phyloP scores from a whole-genome alignment of 768 basidiomycete genomes.

The Sporobolomyces pararoseus region DNA sequence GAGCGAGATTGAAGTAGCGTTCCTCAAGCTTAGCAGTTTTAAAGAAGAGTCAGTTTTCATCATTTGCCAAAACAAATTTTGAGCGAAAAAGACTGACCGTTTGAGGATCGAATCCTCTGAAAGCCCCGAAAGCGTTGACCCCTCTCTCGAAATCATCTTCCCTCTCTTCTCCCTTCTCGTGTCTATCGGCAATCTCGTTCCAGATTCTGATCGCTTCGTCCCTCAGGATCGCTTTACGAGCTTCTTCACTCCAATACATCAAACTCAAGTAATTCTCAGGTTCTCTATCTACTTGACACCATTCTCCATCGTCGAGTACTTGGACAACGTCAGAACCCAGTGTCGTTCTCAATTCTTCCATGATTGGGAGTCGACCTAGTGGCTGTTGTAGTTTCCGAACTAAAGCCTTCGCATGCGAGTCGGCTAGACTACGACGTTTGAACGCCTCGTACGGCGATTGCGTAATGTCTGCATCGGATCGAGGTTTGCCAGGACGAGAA shows the following conservation, averaged over 20 bases:
- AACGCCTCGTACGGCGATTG: neutral
- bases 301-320: neutral
- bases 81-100: no score
- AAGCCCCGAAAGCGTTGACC: conserved; percentile 23
- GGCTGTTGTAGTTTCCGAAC: conserved; percentile 14
- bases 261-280: conserved; percentile 14
- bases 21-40: neutral
- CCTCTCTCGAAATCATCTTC: conserved; percentile 33
- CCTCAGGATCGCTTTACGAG: neutral
- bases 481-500: neutral
- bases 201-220: conserved; percentile 25
- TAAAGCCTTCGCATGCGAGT: neutral
- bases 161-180: neutral
- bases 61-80: no score
- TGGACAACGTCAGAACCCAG: conserved; percentile 26
- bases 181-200: conserved; percentile 10
- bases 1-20: neutral
- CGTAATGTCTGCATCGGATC: neutral
- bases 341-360: neutral
- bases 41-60: neutral
- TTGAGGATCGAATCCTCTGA: conserved; percentile 20
- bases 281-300: neutral
- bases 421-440: neutral
- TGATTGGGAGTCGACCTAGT: neutral
- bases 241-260: conserved; percentile 13